phyloP scores from a whole-genome alignment of 345 rosid species.

The Firmiana major region DNA sequence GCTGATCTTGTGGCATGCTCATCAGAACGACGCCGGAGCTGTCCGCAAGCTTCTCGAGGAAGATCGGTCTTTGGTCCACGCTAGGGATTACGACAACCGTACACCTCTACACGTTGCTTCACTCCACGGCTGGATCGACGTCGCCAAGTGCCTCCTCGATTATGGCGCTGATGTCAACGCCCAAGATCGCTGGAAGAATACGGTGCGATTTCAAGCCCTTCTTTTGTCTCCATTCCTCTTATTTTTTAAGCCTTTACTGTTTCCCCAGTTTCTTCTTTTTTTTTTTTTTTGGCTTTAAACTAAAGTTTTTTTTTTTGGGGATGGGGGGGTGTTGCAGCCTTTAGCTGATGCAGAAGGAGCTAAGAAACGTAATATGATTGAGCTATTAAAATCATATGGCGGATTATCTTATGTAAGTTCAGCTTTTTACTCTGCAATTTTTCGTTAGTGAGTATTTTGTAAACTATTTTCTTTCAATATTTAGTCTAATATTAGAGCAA shows the following conservation, averaged over 20 bases:
- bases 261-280: background rate
- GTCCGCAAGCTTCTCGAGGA: conserved; percentile 93
- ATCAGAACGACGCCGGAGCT: conserved; percentile 84
- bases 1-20: conserved; percentile 94
- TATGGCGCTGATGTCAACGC: conserved; percentile 98
- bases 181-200: conserved; percentile 98
- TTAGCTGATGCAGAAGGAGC: conserved; percentile 99
- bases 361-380: conserved; percentile 67
- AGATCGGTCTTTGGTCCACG: conserved; percentile 76
- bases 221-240: background rate
- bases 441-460: background rate
- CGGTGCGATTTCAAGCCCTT: conserved; percentile 35
- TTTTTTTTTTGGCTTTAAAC: background rate
- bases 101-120: conserved; percentile 97
- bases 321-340: conserved; percentile 50
- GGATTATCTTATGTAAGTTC: conserved; percentile 88
- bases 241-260: background rate
- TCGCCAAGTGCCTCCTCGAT: conserved; percentile 79
- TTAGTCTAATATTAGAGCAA: background rate
- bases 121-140: conserved; percentile 92
- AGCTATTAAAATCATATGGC: conserved; percentile 68
- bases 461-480: background rate
- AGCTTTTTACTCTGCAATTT: background rate
- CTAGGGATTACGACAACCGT: conserved; percentile 87
- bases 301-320: background rate